Evolutionary conservation across 192 early-diverging fungal genomes (phyloP).

Genomic region (Irineochytrium annulatum): DNA sequence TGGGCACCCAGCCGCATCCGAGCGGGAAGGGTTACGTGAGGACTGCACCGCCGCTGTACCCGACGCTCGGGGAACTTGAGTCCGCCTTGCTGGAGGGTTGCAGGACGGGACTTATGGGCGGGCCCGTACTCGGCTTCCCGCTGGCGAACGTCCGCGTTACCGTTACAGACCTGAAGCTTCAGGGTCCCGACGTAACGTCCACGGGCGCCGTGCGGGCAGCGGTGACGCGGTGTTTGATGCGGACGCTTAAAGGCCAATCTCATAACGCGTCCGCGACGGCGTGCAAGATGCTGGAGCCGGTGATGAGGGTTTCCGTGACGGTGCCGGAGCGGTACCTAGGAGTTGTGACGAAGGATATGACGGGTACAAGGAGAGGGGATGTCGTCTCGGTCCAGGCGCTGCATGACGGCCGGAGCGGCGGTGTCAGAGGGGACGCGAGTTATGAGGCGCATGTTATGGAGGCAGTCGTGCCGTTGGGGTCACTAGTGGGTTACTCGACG

Average conservation of each 20-base stretch:
- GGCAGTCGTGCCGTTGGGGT: slow-evolving; percentile 69
- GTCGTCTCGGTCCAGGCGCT: slow-evolving; percentile 54
- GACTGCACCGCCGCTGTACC: too few relatives aligned
- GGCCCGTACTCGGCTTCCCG: slow-evolving; percentile 76
- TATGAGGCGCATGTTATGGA: slow-evolving; percentile 43
- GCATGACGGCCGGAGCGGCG: slow-evolving; percentile 21
- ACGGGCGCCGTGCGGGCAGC: slow-evolving; percentile 42
- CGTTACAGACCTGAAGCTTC: slow-evolving; percentile 17
- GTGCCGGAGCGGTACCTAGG: slow-evolving; percentile 74
- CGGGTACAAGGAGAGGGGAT: slow-evolving; percentile 68
- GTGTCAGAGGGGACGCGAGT: slow-evolving; percentile 21
- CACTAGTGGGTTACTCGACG: slow-evolving; percentile 82
- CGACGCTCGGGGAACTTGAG: slow-evolving; percentile 19
- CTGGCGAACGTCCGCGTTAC: slow-evolving; percentile 47
- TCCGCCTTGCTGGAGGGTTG: slow-evolving; percentile 65
- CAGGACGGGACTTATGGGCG: slow-evolving; percentile 62
- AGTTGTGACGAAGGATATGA: slow-evolving; percentile 73
- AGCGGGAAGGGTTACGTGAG: too few relatives aligned
- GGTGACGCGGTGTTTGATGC: slow-evolving; percentile 40
- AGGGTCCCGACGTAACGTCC: slow-evolving; percentile 26
- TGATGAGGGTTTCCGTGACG: slow-evolving; percentile 70
- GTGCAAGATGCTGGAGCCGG: slow-evolving; percentile 68
- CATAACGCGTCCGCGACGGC: neutral
- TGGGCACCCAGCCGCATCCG: too few relatives aligned
- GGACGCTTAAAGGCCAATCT: slow-evolving; percentile 33